Percentiles rank a stretch among this genome's conserved stretches.
Conservation (phyloP, 2,329 filamentous ascomycete species). For the Aspergillus pseudoglaucus region DNA sequence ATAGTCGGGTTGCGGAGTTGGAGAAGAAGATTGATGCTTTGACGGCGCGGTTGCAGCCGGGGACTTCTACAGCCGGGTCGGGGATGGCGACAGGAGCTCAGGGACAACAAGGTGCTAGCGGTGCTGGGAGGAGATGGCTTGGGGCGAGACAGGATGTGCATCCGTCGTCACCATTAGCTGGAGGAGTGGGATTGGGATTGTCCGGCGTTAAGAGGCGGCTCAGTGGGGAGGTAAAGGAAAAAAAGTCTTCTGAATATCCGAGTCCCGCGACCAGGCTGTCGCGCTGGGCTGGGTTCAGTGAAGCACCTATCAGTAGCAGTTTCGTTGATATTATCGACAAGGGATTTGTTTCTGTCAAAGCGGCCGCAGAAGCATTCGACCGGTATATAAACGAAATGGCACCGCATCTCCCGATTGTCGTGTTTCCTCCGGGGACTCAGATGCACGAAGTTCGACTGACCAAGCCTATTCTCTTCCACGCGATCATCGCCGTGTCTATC, state of each 20-base stretch:
- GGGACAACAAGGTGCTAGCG: conserved; percentile 23
- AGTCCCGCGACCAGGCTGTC: not conserved
- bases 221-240: conserved; percentile 24
- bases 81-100: conserved; percentile 23
- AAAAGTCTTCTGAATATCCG: conserved; percentile 6
- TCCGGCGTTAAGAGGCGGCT: conserved; percentile 26
- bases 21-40: conserved; percentile 89
- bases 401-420: conserved; percentile 52
- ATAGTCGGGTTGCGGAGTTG: conserved; percentile 79
- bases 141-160: conserved; percentile 9
- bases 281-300: not conserved
- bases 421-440: conserved; percentile 49
- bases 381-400: conserved; percentile 51
- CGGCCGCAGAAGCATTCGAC: conserved; percentile 51
- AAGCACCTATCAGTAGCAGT: not conserved
- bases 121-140: conserved; percentile 27
- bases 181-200: conserved; percentile 2
- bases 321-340: conserved; percentile 44
- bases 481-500: conserved; percentile 50
- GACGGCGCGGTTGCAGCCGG: conserved; percentile 68
- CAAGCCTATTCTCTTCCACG: conserved; percentile 55
- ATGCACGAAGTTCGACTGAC: conserved; percentile 50
- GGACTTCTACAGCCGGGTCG: conserved; percentile 10
- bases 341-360: conserved; percentile 45
- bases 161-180: not conserved